These are phyloP conservation scores for Pseudohalonectria lignicola DNA, from an alignment of 2,329 filamentous ascomycete genomes.

Conservation along the genomic window DNA sequence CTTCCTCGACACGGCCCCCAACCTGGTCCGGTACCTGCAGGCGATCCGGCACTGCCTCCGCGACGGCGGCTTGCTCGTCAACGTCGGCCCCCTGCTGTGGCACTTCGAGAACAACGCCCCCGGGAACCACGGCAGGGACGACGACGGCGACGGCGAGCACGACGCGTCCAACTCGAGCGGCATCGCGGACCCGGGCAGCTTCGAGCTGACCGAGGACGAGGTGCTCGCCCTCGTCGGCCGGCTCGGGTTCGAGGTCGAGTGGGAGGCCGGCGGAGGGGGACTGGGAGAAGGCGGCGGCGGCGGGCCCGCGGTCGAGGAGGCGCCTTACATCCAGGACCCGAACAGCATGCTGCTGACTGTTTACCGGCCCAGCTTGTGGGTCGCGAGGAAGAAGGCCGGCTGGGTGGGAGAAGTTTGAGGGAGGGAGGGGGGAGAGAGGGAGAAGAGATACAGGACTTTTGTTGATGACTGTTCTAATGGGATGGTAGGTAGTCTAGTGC, in stretches of 20 bases:
- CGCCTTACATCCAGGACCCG: slow-evolving; percentile 80
- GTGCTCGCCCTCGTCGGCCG: slow-evolving; percentile 63
- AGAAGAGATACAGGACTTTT: too few species aligned
- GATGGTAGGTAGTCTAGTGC: too few species aligned
- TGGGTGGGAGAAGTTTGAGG: slow-evolving; percentile 1
- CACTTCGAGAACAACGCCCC: slow-evolving; percentile 76
- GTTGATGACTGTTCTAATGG: too few species aligned
- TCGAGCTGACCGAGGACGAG: slow-evolving; percentile 86
- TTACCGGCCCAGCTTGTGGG: slow-evolving; percentile 76
- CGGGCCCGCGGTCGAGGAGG: slow-evolving; percentile 32
- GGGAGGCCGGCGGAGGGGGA: slow-evolving; percentile 34
- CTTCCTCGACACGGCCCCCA: slow-evolving; percentile 95
- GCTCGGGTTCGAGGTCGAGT: slow-evolving; percentile 67
- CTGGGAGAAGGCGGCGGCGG: too few species aligned
- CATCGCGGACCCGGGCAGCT: slow-evolving; percentile 79
- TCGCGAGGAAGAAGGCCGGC: slow-evolving; percentile 54
- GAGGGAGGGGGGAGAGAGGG: slow-evolving; percentile 1
- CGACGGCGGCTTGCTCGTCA: slow-evolving; percentile 72
- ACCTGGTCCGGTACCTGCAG: slow-evolving; percentile 81
- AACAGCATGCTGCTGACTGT: slow-evolving; percentile 77
- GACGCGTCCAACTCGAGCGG: slow-evolving; percentile 44
- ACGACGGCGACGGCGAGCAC: slow-evolving; percentile 37
- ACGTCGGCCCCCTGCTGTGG: slow-evolving; percentile 86
- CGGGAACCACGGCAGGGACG: slow-evolving; percentile 41
- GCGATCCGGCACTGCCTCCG: slow-evolving; percentile 69